A percentile compares a stretch with the other conserved stretches of the same genome.
Conservation (phyloP, 768 basidiomycete species). For the Boletus tylopilopsis region DNA sequence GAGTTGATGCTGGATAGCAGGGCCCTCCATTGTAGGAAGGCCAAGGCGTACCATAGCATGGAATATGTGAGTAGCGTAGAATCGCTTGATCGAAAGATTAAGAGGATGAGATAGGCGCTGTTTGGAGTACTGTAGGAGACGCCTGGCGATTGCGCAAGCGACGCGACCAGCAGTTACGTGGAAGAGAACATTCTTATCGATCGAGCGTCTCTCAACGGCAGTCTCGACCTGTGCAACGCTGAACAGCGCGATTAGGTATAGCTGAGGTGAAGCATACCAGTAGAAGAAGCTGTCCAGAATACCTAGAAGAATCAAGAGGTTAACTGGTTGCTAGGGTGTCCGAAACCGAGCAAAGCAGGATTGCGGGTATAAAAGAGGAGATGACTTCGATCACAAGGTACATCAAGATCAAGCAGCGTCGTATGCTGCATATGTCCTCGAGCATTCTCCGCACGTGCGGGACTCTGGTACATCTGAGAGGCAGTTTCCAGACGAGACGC, state of each 20-base stretch:
- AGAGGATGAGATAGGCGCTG: constrained; percentile 45
- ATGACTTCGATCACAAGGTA: constrained; percentile 45
- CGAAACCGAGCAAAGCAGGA: constrained; percentile 52
- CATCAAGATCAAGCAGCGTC: constrained; percentile 48
- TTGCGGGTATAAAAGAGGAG: constrained; percentile 55
- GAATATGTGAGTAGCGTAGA: constrained; percentile 64
- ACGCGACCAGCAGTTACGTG: constrained; percentile 55
- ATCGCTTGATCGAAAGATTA: constrained; percentile 54
- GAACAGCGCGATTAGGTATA: constrained; percentile 5
- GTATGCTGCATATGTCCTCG: constrained; percentile 54
- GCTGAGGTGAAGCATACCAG: constrained; percentile 42
- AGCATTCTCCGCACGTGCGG: constrained; percentile 69
- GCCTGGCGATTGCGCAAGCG: constrained; percentile 44
- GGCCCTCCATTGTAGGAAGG: constrained; percentile 70
- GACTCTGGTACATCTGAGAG: constrained; percentile 45
- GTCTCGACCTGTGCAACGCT: constrained; percentile 50
- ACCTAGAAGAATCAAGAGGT: constrained; percentile 37
- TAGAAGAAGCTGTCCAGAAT: constrained; percentile 60
- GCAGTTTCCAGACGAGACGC: constrained; percentile 44
- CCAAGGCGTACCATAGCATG: constrained; percentile 67
- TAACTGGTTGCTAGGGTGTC: background rate
- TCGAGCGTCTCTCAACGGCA: constrained; percentile 58
- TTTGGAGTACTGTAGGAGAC: constrained; percentile 42
- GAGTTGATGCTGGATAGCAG: constrained; percentile 61
- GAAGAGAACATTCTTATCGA: constrained; percentile 55